A percentile compares a stretch with the other conserved stretches of the same genome.
Conservation (phyloP, 73 alveolate species). For the Paramecium bursaria region DNA sequence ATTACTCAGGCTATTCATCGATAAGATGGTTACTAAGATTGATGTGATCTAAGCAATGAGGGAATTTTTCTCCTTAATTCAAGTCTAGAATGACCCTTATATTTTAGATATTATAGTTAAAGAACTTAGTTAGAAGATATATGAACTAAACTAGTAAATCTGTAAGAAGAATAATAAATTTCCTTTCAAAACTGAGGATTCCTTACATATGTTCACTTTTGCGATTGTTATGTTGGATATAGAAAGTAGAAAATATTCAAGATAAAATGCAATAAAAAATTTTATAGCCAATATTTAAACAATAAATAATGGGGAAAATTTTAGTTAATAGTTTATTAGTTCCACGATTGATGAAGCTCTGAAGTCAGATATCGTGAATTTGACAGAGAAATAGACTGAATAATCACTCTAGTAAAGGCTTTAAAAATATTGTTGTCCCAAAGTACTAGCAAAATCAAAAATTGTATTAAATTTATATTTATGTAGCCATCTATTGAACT, state of each 20-base stretch:
- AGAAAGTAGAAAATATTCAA: constrained; percentile 16
- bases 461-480: neutral
- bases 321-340: neutral
- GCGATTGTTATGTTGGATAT: constrained; percentile 64
- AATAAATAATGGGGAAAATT: constrained; percentile 49
- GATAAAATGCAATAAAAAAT: constrained; percentile 12
- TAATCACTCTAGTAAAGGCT: neutral
- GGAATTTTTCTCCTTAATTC: neutral
- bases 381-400: neutral
- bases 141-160: neutral
- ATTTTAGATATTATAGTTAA: constrained; percentile 37
- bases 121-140: constrained; percentile 24
- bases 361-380: neutral
- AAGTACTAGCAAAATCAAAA: neutral
- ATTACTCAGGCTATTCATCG: constrained; percentile 19
- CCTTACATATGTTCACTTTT: constrained; percentile 66
- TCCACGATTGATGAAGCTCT: constrained; percentile 5
- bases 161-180: neutral
- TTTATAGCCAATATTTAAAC: constrained; percentile 21
- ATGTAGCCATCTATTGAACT: neutral
- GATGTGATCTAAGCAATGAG: constrained; percentile 13
- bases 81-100: constrained; percentile 48
- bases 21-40: neutral
- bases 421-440: constrained; percentile 18
- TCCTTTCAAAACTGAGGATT: constrained; percentile 60